Base-by-base conservation (phyloP, 2,329 filamentous ascomycete genomes). In the Cladophialophora yegresii region DNA sequence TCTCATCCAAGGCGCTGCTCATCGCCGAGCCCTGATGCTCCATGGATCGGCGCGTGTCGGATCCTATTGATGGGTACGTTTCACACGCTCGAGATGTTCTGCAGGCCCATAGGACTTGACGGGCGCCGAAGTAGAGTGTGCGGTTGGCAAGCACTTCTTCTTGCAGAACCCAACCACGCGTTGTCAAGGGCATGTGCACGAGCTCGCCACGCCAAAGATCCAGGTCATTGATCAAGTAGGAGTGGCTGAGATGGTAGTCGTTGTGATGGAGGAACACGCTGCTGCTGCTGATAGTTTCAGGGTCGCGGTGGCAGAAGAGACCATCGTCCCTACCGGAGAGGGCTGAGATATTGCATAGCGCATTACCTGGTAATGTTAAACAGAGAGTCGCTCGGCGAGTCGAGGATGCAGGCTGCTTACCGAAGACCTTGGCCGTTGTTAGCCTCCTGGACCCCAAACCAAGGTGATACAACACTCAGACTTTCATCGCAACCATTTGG, bases 31-130 rank as follows among this genome's bases (percentile, higher is more conserved):
- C 47, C 26, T 28, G 3, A 16, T 10, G 20, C 16, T 66, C 51
- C 64, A 66, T 55, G 3, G 47, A 50, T 10, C 4, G 47, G 22
- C 13, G 20, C 47, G 3, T 10, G 13, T 10, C 13, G 3, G 4
- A 13, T n/a, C 3, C 13, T 50, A 50, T n/a, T 20, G 22, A 20
- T 6, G 64, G 61, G 61, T 63, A 66, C 4, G 61, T 66, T 51
- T 66, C 61, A 23, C 64, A 66, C 23, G 64, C 61, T 20, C 61
- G 64, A 49, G 32, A 53, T 10, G 13, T 22, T 4, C 23, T 12
- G 43, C 79, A 80, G 50, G 78, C 77, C 71, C 73, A 80, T 23
- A 79, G 77, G 0, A 74, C 73, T 62, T 80, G 76, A 0, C 63
- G 63, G 0, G 71, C 47, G 0, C 76, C 74, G 62, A 78, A 81